Evolutionary conservation across 192 early-diverging fungal genomes (phyloP).

Genomic region (Cladochytrium replicatum): DNA sequence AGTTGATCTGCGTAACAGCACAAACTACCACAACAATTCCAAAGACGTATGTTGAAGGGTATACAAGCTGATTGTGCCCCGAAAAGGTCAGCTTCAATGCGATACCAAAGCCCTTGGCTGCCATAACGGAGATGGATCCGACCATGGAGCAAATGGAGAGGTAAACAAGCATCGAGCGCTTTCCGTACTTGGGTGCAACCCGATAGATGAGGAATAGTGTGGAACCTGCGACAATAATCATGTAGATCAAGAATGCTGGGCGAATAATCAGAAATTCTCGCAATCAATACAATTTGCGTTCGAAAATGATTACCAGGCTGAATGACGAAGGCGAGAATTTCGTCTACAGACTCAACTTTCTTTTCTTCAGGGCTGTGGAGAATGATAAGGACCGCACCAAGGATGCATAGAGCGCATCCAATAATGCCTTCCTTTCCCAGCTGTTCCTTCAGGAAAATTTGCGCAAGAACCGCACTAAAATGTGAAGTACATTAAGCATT

Average conservation of each 20-base stretch:
- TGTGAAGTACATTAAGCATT: background rate
- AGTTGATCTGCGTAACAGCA: conserved; percentile 94
- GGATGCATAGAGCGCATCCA: conserved; percentile 81
- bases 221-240: conserved; percentile 49
- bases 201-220: conserved; percentile 70
- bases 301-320: conserved; percentile 48
- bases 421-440: conserved; percentile 74
- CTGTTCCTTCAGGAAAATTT: conserved; percentile 78
- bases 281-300: no score
- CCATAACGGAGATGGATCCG: conserved; percentile 85
- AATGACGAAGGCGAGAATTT: conserved; percentile 70
- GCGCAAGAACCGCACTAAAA: conserved; percentile 71
- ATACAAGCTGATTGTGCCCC: conserved; percentile 82
- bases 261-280: conserved; percentile 1
- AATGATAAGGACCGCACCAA: conserved; percentile 76
- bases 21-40: conserved; percentile 64
- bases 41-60: conserved; percentile 85
- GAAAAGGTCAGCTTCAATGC: conserved; percentile 87
- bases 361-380: conserved; percentile 80
- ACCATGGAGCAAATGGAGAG: conserved; percentile 92
- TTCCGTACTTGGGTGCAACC: conserved; percentile 72
- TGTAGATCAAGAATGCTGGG: conserved; percentile 73
- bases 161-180: conserved; percentile 73
- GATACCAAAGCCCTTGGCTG: conserved; percentile 88
- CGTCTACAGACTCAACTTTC: conserved; percentile 67